Percentiles rank a stretch among this genome's conserved stretches.
phyloP scores from a whole-genome alignment of 805 yeast species.

The Tetrapisispora phaffii region DNA sequence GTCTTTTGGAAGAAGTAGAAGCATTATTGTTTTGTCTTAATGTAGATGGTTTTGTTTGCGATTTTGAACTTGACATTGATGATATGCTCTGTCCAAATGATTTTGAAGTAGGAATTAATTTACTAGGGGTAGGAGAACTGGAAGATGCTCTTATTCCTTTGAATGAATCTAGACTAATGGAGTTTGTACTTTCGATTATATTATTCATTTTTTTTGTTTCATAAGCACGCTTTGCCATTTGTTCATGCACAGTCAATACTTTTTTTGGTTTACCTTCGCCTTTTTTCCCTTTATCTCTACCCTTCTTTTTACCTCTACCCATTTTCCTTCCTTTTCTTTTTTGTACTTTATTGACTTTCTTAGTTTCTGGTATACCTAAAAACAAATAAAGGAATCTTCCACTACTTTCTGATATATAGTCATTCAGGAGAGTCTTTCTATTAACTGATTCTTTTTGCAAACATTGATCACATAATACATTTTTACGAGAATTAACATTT shows the following conservation, averaged over 20 bases:
- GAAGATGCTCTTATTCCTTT: slow-evolving; percentile 24
- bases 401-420: slow-evolving; percentile 37
- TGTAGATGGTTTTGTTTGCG: background rate
- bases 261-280: slow-evolving; percentile 10
- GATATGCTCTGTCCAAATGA: background rate
- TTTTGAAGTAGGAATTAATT: background rate
- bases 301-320: slow-evolving; percentile 16
- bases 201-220: slow-evolving; percentile 26
- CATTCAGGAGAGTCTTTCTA: slow-evolving; percentile 2
- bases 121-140: background rate
- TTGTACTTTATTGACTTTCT: slow-evolving; percentile 7
- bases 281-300: background rate
- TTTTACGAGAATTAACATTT: slow-evolving; percentile 25
- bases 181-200: slow-evolving; percentile 34
- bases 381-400: slow-evolving; percentile 39
- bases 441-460: slow-evolving; percentile 16
- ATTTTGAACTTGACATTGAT: background rate
- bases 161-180: slow-evolving; percentile 32
- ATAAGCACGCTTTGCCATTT: slow-evolving; percentile 22
- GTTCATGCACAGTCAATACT: slow-evolving; percentile 19
- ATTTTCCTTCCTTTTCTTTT: slow-evolving; percentile 28
- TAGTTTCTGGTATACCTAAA: slow-evolving; percentile 38
- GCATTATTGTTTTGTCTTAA: background rate
- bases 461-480: slow-evolving; percentile 39
- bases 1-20: background rate